Evolutionary conservation across 768 basidiomycete species (phyloP), one percentile per base, ranked within the genome.

Genomic region (Leccinellum albellum): DNA sequence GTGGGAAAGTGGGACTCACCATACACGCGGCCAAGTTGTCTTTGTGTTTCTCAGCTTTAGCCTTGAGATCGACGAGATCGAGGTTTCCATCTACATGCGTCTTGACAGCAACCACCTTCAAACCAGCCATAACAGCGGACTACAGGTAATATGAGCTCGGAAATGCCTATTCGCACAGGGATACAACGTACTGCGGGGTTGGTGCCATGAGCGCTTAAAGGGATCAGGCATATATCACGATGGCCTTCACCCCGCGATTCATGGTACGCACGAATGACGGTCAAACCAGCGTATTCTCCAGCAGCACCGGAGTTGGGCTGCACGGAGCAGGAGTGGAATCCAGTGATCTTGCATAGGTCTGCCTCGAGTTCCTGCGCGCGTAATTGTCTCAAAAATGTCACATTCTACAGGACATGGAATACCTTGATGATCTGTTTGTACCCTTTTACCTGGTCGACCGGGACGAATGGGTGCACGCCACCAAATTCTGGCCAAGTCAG

Each of bases 291-390:
- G 66, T 95, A 99, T 75, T 99, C 97, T 26, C 97, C 97, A 58
- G 94, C 92, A 17, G 97, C 97, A 45, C 97, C 97, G 14, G 97
- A 98, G 74, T 99, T 99, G 33, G 97, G 97, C 70, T 99, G 97
- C n/a, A 99, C 81, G 1, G 93, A 95, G 58, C 94, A 93, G 20
- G 94, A 86, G 62, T 92, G 83, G 77, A 98, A 97, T n/a, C 97
- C 97, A 13, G 97, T 98, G 58, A 98, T 91, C 66, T 82, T 88
- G 79, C 91, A 92, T 7, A 99, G 79, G 75, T 98, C 92, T 21
- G 79, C 74, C 70, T 96, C 94, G 55, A 99, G 79, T 78, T 98
- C 97, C 89, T 93, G 59, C n/a, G 40, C 28, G 54, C 20, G 46
- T 1, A 10, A 50, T 73, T 21, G 28, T 42, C 49, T 61, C 40